Percentiles rank a stretch among this genome's conserved stretches.
Evolutionary conservation across 1,284 basidiomycete genomes (phyloP).

Genomic region (Heimioporus punctisporus): DNA sequence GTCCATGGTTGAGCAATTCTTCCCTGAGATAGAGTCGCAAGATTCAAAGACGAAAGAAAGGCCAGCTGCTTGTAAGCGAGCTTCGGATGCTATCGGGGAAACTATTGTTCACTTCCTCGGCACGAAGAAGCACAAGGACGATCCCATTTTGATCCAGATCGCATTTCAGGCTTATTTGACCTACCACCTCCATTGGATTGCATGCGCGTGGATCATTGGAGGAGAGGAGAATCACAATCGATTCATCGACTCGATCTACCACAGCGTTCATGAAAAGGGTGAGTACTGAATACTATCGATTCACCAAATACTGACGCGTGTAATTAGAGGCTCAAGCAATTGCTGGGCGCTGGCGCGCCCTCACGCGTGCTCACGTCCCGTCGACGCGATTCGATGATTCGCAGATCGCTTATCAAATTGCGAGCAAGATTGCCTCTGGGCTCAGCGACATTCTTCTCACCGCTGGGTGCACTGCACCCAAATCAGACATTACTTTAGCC

Average conservation of each 20-base stretch:
- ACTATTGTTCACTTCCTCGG: constrained; percentile 28
- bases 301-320: background rate
- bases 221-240: constrained; percentile 25
- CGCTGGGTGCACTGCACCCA: constrained; percentile 24
- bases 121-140: constrained; percentile 30
- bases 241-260: constrained; percentile 30
- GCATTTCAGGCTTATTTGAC: constrained; percentile 34
- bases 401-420: constrained; percentile 23
- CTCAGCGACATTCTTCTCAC: constrained; percentile 31
- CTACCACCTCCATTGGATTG: constrained; percentile 30
- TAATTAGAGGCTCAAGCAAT: constrained; percentile 33
- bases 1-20: constrained; percentile 34
- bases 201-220: constrained; percentile 30
- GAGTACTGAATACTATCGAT: background rate
- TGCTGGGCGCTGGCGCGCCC: constrained; percentile 32
- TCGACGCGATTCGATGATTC: constrained; percentile 21
- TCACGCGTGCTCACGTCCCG: constrained; percentile 31
- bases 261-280: constrained; percentile 26
- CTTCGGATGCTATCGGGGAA: constrained; percentile 20
- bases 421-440: constrained; percentile 23
- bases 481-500: constrained; percentile 17
- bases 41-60: constrained; percentile 24
- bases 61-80: constrained; percentile 22
- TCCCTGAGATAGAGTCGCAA: constrained; percentile 4
- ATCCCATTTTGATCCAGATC: constrained; percentile 35